Evolutionary conservation across 495 filamentous ascomycete genomes (phyloP), one percentile per base, ranked within the genome.

Genomic region (Pyrenula massariospora): DNA sequence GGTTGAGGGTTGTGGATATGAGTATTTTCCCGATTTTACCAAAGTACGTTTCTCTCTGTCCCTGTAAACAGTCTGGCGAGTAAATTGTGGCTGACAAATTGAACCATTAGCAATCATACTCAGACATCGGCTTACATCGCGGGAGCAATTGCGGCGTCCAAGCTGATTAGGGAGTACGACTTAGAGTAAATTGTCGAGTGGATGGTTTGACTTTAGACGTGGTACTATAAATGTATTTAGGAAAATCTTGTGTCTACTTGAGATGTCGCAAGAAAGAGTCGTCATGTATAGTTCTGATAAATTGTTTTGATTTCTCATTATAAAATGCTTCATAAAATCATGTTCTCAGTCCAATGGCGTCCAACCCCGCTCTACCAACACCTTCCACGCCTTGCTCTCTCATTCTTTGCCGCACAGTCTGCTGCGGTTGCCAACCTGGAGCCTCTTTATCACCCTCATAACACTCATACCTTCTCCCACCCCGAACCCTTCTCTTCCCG

Each of bases 1-100:
- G 69, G 0, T 64, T 88, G 58, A 74, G 85, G 10, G 73, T 87
- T 2, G 81, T 76, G 2, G 85, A 88, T 70, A 79, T 83, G 69
- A 85, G 82, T 60, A 77, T 84, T 50, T 70, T 84, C 22, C 84
- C 84, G 3, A 62, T 86, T n/a, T 56, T 84, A 56, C 65, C 68
- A 8, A 52, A 52, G 50, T 52, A 24, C 8, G 53, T 56, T 10
- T 72, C 60, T 57, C 60, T 60, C 20, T 69, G 72, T 54, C 61
- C 66, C 3, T 48, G 11, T 48, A 48, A 11, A 11, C 11, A 48
- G 42, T 48, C 19, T 19, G 19, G 11, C 42, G 42, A 19, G 19
- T 19, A 11, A 48, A 48, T 19, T 11, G n/a, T n/a, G n/a, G n/a
- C n/a, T n/a, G n/a, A n/a, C n/a, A n/a, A n/a, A n/a, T n/a, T n/a